A percentile compares a stretch with the other conserved stretches of the same genome.
These are phyloP conservation scores for Millerozyma miso DNA, from an alignment of 805 yeast genomes.

Conservation along the genomic window DNA sequence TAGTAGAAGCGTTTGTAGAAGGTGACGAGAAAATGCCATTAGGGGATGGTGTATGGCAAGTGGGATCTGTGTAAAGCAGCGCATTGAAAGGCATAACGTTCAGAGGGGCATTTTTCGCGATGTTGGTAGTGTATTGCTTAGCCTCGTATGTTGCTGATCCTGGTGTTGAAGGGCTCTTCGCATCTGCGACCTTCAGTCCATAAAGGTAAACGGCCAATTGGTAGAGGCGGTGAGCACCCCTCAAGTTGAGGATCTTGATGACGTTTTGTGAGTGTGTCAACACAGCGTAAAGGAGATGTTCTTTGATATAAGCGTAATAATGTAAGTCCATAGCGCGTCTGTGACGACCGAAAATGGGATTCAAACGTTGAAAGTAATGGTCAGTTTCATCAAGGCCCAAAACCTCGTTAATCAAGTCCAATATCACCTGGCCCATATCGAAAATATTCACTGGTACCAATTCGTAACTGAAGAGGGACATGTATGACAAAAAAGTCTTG, in stretches of 20 bases:
- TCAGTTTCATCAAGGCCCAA: conserved; percentile 18
- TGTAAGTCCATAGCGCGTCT: conserved; percentile 8
- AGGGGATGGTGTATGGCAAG: background rate
- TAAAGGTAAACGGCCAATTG: conserved; percentile 5
- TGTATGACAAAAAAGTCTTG: conserved; percentile 48
- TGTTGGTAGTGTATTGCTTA: background rate
- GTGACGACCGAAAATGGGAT: conserved; percentile 1
- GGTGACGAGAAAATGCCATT: background rate
- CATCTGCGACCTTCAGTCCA: background rate
- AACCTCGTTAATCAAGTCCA: conserved; percentile 29
- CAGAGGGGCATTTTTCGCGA: background rate
- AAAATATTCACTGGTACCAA: conserved; percentile 32
- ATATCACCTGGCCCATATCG: conserved; percentile 26
- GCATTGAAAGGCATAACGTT: background rate
- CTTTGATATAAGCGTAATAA: conserved; percentile 20
- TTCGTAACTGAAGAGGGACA: conserved; percentile 44
- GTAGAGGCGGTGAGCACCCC: conserved; percentile 27
- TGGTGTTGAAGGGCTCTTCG: background rate
- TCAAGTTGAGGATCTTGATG: conserved; percentile 21
- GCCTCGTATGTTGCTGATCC: background rate
- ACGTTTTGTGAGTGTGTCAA: conserved; percentile 25
- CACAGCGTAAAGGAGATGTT: conserved; percentile 22
- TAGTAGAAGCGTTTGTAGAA: background rate
- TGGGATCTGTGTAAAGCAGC: background rate
- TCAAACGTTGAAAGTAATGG: conserved; percentile 17